Percentiles rank a stretch among this genome's conserved stretches.
These are phyloP conservation scores for Lichtheimia ornata DNA, from an alignment of 371 early-diverging fungal species.

Conservation along the genomic window DNA sequence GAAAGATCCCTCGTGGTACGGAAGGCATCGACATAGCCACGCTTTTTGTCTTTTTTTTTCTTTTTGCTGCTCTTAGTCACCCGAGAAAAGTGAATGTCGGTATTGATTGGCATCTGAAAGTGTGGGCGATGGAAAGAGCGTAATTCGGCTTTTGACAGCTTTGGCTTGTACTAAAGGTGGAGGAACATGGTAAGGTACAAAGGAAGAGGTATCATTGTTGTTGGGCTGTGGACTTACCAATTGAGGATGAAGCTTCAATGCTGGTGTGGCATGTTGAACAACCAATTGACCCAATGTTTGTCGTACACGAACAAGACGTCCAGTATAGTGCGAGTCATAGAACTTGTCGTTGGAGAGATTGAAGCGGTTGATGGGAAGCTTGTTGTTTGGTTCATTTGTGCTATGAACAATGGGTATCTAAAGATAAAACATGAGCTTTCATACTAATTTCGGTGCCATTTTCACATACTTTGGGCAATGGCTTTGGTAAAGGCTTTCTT, in stretches of 20 bases:
- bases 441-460: not conserved
- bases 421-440: not conserved
- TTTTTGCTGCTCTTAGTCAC: conserved; percentile 70
- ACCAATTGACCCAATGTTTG: conserved; percentile 92
- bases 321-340: conserved; percentile 79
- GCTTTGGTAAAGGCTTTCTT: conserved; percentile 38
- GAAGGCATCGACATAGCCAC: conserved; percentile 75
- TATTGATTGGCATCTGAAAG: conserved; percentile 61
- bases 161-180: conserved; percentile 78
- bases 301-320: conserved; percentile 76
- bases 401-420: conserved; percentile 38
- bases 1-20: conserved; percentile 87
- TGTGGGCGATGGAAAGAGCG: conserved; percentile 96
- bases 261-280: conserved; percentile 94
- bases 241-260: conserved; percentile 86
- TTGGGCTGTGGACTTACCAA: conserved; percentile 49
- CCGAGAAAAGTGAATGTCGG: conserved; percentile 66
- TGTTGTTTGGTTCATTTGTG: conserved; percentile 52
- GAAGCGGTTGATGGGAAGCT: conserved; percentile 76
- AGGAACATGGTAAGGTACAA: not conserved
- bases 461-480: conserved; percentile 35
- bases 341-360: conserved; percentile 96
- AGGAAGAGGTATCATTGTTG: not conserved
- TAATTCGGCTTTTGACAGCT: conserved; percentile 86
- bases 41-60: conserved; percentile 75